A percentile compares a stretch with the other conserved stretches of the same genome.
Evolutionary conservation across 495 filamentous ascomycete species (phyloP).

Genomic region (Penicillium paradoxum): DNA sequence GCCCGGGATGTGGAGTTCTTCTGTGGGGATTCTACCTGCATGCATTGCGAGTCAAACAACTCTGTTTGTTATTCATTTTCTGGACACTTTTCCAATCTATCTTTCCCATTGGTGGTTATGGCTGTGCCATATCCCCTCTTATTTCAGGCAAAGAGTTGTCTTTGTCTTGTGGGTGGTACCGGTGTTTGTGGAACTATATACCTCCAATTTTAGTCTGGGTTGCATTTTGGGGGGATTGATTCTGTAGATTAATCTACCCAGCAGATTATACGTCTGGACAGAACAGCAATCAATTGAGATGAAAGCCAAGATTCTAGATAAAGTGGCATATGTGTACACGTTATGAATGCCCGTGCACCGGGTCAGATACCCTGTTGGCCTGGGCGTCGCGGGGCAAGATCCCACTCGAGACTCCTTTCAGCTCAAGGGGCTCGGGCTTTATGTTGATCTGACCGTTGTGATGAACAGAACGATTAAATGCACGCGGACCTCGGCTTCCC

Average conservation of each 20-base stretch:
- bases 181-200: conserved; percentile 7
- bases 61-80: not conserved
- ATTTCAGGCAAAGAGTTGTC: conserved; percentile 2
- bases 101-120: not conserved
- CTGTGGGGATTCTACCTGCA: not conserved
- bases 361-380: no score
- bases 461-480: conserved; percentile 1
- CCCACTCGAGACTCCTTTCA: no score
- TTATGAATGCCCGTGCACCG: no score
- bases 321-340: no score
- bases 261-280: no score
- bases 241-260: not conserved
- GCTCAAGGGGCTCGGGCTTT: not conserved
- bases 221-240: not conserved
- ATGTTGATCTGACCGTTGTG: not conserved
- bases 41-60: not conserved
- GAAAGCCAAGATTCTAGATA: no score
- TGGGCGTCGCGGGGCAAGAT: no score
- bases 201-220: not conserved
- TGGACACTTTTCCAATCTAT: not conserved
- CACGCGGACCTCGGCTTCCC: conserved; percentile 26
- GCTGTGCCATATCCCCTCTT: not conserved
- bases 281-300: no score
- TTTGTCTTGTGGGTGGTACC: not conserved
- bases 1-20: not conserved